Evolutionary conservation across 2,329 filamentous ascomycete genomes (phyloP), one percentile per base, ranked within the genome.

Genomic region (Bipolaris zeicola): DNA sequence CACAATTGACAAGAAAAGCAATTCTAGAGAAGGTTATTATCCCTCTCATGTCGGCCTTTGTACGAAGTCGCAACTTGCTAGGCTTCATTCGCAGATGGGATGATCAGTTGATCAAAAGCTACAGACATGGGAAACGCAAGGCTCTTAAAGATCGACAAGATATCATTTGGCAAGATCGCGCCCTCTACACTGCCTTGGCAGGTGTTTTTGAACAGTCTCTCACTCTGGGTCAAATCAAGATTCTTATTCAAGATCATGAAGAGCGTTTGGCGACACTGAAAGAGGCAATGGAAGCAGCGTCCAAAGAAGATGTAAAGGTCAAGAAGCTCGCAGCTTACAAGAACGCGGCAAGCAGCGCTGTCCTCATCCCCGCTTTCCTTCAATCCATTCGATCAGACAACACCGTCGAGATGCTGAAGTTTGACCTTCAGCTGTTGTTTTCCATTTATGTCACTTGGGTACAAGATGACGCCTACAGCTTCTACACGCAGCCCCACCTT

Each of bases 21-120:
- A 50, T 70, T 2, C 16, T 67, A 31, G 54, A 58, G 5, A 45
- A 41, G n/a, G 60, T 76, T 6, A 51, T 76, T 20, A 52, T 71
- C 16, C 73, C 75, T 1, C 52, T 76, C 20, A 67, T 76, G 58
- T 66, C 64, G 24, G 69, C 73, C 1, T 77, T 72, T 48, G 66
- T 72, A 8, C 64, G 67, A 8, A 75, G 72, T 44, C 61, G 75
- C 10, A 69, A 76, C 47, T 52, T 77, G 5, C 50, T 70, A 6
- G 73, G 72, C 6, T 76, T 76, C 55, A 46, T 77, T 22, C 60
- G 57, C n/a, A 61, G 62, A 49, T 77, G 74, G 74, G 68, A 76
- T 45, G 52, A 61, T 7, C 73, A 77, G 42, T 64, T 77, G 0
- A 59, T 61, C 28, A 62, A 57, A 26, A 64, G 57, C 46, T 56